These are phyloP conservation scores for Trametes polyzona DNA, from an alignment of 1,284 basidiomycete genomes.

Conservation along the genomic window DNA sequence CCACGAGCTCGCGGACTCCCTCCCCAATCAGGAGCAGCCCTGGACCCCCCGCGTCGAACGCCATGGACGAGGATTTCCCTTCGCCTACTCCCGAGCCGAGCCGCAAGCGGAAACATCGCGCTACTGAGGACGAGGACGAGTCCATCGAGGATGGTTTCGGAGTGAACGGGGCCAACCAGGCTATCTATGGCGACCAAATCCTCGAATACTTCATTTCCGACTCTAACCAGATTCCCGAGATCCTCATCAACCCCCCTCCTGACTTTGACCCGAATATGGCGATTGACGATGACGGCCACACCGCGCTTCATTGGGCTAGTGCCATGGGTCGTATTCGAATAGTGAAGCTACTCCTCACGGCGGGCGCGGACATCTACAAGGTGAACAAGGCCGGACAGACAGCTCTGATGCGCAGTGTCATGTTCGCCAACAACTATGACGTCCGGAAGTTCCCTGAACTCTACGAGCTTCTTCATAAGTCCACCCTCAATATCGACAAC, in stretches of 20 bases:
- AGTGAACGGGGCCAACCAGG: conserved; percentile 42
- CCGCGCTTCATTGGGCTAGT: conserved; percentile 97
- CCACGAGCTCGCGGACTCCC: conserved; percentile 88
- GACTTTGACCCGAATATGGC: conserved; percentile 97
- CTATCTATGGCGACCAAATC: conserved; percentile 90
- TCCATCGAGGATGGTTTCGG: conserved; percentile 14
- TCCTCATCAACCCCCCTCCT: conserved; percentile 87
- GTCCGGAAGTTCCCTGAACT: conserved; percentile 98
- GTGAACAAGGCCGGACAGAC: conserved; percentile 98
- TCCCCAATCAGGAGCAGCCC: conserved; percentile 74
- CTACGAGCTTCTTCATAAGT: conserved; percentile 95
- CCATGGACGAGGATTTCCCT: conserved; percentile 42
- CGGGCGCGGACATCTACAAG: conserved; percentile 96
- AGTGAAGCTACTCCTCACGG: conserved; percentile 92
- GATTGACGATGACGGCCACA: conserved; percentile 99
- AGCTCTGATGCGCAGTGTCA: conserved; percentile 97
- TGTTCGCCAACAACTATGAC: conserved; percentile 99
- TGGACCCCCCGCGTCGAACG: conserved; percentile 45
- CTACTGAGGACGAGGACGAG: conserved; percentile 24
- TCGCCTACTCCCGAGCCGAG: conserved; percentile 37
- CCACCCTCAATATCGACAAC: conserved; percentile 98
- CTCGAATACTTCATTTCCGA: conserved; percentile 99
- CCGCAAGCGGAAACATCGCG: conserved; percentile 40
- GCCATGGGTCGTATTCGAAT: conserved; percentile 98
- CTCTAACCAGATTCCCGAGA: conserved; percentile 87